phyloP scores from a whole-genome alignment of 345 rosid genomes.

The Arabis alpina region DNA sequence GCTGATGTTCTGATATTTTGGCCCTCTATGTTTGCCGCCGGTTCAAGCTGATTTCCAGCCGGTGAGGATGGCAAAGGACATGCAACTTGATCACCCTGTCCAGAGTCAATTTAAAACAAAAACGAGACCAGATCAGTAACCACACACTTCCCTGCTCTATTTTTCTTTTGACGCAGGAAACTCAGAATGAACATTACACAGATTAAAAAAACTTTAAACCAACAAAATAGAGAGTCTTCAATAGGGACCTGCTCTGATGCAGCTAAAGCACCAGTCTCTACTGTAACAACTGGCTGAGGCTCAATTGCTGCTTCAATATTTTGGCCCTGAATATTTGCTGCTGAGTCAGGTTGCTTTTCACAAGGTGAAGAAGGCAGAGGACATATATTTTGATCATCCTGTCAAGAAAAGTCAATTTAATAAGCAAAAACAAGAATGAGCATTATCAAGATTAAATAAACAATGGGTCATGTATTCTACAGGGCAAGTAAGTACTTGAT shows the following conservation, averaged over 20 bases:
- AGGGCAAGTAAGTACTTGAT: conserved; percentile 28
- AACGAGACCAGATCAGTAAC: conserved; percentile 24
- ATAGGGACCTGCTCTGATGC: conserved; percentile 37
- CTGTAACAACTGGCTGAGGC: conserved; percentile 24
- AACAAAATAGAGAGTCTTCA: conserved; percentile 8
- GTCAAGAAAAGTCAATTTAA: conserved; percentile 36
- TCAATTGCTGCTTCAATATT: conserved; percentile 3
- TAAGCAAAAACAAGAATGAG: conserved; percentile 34
- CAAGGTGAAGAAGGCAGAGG: conserved; percentile 25
- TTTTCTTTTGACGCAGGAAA: conserved; percentile 15
- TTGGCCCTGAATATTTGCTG: conserved; percentile 22
- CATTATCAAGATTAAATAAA: conserved; percentile 30
- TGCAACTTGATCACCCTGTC: conserved; percentile 35
- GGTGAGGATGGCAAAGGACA: conserved; percentile 32
- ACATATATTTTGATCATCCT: conserved; percentile 38
- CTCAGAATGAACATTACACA: conserved; percentile 12
- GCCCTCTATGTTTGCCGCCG: conserved; percentile 19
- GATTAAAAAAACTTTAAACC: background rate
- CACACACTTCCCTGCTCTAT: conserved; percentile 14
- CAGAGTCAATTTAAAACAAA: conserved; percentile 22
- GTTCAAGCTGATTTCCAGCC: conserved; percentile 30
- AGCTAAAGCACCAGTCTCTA: conserved; percentile 30
- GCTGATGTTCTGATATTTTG: conserved; percentile 35
- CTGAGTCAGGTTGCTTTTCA: conserved; percentile 15
- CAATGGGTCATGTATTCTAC: conserved; percentile 31